Conservation (phyloP, 192 early-diverging fungal genomes). For the Pilaira anomala region DNA sequence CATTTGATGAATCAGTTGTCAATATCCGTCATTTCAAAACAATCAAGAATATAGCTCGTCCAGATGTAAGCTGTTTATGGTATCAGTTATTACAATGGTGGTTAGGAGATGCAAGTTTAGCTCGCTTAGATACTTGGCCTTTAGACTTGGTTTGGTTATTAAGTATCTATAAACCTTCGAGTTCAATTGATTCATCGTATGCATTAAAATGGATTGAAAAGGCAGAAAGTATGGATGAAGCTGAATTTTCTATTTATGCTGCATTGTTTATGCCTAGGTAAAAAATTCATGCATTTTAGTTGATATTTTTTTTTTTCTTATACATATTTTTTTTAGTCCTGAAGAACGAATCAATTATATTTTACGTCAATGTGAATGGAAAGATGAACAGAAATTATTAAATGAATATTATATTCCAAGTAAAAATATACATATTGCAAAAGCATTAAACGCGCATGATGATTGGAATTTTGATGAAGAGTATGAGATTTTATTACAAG, state of each 20-base stretch:
- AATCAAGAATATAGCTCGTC: neutral
- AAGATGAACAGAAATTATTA: neutral
- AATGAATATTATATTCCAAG: conserved; percentile 4
- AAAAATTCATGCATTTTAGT: neutral
- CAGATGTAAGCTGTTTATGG: neutral
- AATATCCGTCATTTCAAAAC: neutral
- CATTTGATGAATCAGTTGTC: neutral
- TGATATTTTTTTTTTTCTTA: too few relatives aligned
- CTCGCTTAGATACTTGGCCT: neutral
- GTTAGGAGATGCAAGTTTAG: neutral
- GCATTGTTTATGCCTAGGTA: neutral
- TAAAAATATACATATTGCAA: neutral
- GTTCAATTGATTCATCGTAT: neutral
- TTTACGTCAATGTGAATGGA: neutral
- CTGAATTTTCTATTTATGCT: conserved; percentile 2
- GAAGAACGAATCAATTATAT: neutral
- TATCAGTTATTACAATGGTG: conserved; percentile 16
- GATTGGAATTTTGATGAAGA: conserved; percentile 8
- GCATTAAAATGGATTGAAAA: neutral
- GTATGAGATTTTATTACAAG: neutral
- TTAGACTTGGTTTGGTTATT: conserved; percentile 3
- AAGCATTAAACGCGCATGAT: conserved; percentile 6
- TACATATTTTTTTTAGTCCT: too few relatives aligned
- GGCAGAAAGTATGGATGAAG: neutral
- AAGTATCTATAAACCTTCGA: neutral